These are phyloP conservation scores for Amphirosellinia nigrospora DNA, from an alignment of 495 filamentous ascomycete genomes.

Conservation along the genomic window DNA sequence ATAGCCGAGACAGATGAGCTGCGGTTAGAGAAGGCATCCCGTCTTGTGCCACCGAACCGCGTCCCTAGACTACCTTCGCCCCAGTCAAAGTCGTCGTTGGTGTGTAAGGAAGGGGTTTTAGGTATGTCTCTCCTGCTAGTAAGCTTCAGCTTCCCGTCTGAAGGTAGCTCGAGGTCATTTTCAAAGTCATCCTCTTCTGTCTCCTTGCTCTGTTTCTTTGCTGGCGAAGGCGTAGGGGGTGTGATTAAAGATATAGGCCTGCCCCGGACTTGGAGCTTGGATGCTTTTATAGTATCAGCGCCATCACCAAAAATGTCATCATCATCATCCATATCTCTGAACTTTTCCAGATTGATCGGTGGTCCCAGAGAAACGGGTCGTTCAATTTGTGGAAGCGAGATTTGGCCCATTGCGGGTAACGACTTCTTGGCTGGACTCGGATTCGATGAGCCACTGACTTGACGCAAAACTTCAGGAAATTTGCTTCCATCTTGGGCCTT, in stretches of 20 bases:
- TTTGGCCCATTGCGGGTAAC: slow-evolving; percentile 26
- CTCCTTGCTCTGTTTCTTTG: slow-evolving; percentile 34
- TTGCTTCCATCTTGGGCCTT: slow-evolving; percentile 62
- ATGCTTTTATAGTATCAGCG: slow-evolving; percentile 68
- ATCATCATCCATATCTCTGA: slow-evolving; percentile 64
- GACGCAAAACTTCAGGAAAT: slow-evolving; percentile 72
- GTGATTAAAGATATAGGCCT: slow-evolving; percentile 62
- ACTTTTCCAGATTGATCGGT: slow-evolving; percentile 61
- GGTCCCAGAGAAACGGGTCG: slow-evolving; percentile 36
- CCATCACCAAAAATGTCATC: slow-evolving; percentile 68
- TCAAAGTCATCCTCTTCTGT: slow-evolving; percentile 71
- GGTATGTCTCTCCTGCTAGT: slow-evolving; percentile 63
- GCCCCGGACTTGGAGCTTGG: slow-evolving; percentile 61
- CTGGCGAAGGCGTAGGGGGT: slow-evolving; percentile 57
- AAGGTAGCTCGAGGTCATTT: slow-evolving; percentile 76
- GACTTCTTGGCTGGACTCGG: slow-evolving; percentile 50
- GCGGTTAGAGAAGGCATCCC: slow-evolving; percentile 75
- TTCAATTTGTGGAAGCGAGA: slow-evolving; percentile 26
- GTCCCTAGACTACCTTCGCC: slow-evolving; percentile 90
- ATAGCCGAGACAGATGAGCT: slow-evolving; percentile 87
- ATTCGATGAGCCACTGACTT: slow-evolving; percentile 59
- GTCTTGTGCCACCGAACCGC: slow-evolving; percentile 81
- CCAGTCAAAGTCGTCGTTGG: slow-evolving; percentile 87
- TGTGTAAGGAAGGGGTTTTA: slow-evolving; percentile 59
- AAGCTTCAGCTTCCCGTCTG: slow-evolving; percentile 63